Percentiles rank a stretch among this genome's conserved stretches.
phyloP scores from a whole-genome alignment of 208 protist genomes.

The Trypanosoma mega region DNA sequence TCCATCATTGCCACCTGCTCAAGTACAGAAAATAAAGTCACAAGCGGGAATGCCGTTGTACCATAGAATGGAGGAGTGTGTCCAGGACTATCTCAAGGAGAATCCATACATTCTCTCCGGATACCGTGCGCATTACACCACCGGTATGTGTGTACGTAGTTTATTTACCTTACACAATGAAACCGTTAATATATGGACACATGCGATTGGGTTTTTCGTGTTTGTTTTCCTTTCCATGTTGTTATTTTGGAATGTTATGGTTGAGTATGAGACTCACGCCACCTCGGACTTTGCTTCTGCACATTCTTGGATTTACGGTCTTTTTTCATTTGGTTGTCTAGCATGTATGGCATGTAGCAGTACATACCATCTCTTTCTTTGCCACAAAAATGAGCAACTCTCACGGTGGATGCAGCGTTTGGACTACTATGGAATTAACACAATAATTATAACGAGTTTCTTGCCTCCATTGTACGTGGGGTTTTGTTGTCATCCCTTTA shows the following conservation, averaged over 20 bases:
- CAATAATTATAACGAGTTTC: slow-evolving; percentile 49
- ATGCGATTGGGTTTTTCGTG: slow-evolving; percentile 64
- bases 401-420: slow-evolving; percentile 27
- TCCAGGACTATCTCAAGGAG: slow-evolving; percentile 26
- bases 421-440: slow-evolving; percentile 55
- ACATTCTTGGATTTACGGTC: slow-evolving; percentile 27
- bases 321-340: slow-evolving; percentile 38
- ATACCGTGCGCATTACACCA: slow-evolving; percentile 75
- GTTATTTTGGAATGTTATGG: slow-evolving; percentile 37
- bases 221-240: slow-evolving; percentile 49
- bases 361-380: slow-evolving; percentile 45
- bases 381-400: slow-evolving; percentile 31
- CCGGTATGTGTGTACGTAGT: slow-evolving; percentile 49
- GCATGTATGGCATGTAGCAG: slow-evolving; percentile 43
- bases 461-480: slow-evolving; percentile 50
- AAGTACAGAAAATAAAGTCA: too few relatives aligned
- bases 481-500: slow-evolving; percentile 37
- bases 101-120: slow-evolving; percentile 49
- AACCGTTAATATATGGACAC: slow-evolving; percentile 84
- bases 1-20: too few relatives aligned
- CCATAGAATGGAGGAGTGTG: slow-evolving; percentile 15
- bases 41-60: slow-evolving; percentile 27
- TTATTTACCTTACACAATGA: slow-evolving; percentile 85
- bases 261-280: slow-evolving; percentile 18
- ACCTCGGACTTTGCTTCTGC: too few relatives aligned